Conservation (phyloP, 768 basidiomycete species). For the Mycena crocata region DNA sequence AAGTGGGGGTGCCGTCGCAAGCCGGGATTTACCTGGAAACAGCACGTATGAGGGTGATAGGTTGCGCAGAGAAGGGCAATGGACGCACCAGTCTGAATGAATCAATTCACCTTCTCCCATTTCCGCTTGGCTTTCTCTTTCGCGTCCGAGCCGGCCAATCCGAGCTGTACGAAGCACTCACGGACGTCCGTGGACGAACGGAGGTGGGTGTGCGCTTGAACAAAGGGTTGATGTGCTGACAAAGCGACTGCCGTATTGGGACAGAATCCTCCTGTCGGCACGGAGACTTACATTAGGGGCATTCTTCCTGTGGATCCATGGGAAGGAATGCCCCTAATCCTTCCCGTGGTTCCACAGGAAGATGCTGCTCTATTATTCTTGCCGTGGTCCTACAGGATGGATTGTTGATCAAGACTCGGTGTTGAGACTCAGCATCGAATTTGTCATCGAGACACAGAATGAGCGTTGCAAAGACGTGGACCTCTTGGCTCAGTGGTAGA, state of each 20-base stretch:
- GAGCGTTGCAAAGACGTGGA: constrained; percentile 8
- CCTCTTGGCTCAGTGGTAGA: constrained; percentile 44
- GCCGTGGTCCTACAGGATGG: too few relatives aligned
- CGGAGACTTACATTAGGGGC: too few relatives aligned
- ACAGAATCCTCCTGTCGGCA: too few relatives aligned
- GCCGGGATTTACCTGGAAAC: constrained; percentile 59
- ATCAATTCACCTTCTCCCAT: constrained; percentile 87
- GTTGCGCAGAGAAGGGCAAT: neutral
- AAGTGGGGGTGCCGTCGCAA: constrained; percentile 64
- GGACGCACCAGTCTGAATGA: constrained; percentile 86
- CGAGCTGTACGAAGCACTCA: constrained; percentile 61
- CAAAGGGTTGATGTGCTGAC: too few relatives aligned
- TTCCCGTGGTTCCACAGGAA: too few relatives aligned
- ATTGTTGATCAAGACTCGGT: too few relatives aligned
- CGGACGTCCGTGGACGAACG: too few relatives aligned
- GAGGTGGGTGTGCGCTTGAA: too few relatives aligned
- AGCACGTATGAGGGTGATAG: neutral
- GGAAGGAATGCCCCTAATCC: too few relatives aligned
- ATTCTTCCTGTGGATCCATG: too few relatives aligned
- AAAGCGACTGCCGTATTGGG: too few relatives aligned
- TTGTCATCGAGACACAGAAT: neutral
- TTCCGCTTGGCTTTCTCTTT: constrained; percentile 84
- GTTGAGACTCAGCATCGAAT: neutral
- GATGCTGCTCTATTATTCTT: too few relatives aligned
- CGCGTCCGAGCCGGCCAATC: constrained; percentile 59